Conservation (phyloP, 2,329 filamentous ascomycete genomes). For the Fusarium sp. region DNA sequence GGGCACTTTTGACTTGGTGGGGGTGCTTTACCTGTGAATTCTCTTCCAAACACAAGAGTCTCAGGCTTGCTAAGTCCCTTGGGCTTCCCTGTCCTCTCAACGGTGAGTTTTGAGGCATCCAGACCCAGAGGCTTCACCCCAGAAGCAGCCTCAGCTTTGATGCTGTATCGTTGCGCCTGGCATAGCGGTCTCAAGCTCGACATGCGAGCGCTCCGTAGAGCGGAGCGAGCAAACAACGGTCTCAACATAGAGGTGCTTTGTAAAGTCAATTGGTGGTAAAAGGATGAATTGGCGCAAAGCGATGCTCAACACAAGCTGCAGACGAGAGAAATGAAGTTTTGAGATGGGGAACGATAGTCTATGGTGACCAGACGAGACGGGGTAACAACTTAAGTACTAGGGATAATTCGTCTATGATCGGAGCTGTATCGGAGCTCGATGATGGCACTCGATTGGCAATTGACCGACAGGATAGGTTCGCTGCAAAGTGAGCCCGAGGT, state of each 20-base stretch:
- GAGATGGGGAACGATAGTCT: conserved; percentile 4
- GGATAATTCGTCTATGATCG: conserved; percentile 34
- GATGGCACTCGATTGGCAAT: conserved; percentile 40
- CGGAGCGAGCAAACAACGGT: conserved; percentile 50
- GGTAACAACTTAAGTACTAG: conserved; percentile 38
- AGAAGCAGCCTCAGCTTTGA: conserved; percentile 64
- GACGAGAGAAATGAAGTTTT: conserved; percentile 3
- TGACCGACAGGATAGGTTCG: conserved; percentile 37
- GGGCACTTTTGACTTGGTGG: background rate
- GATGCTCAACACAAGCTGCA: background rate
- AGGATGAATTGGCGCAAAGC: background rate
- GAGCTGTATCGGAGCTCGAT: conserved; percentile 46
- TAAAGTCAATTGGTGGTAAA: conserved; percentile 15
- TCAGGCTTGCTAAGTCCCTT: conserved; percentile 80
- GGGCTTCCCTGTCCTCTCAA: conserved; percentile 81
- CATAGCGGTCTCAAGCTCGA: conserved; percentile 53
- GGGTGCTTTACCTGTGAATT: conserved; percentile 79
- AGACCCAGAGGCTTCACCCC: conserved; percentile 72
- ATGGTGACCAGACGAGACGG: conserved; percentile 16
- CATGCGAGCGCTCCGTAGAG: conserved; percentile 55
- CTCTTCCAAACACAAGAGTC: conserved; percentile 88
- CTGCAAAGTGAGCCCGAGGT: conserved; percentile 39
- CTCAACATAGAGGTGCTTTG: conserved; percentile 47
- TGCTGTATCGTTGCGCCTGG: conserved; percentile 62
- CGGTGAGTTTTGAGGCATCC: conserved; percentile 79